Conservation (phyloP, 768 basidiomycete genomes). For the Auricularia sp. region DNA sequence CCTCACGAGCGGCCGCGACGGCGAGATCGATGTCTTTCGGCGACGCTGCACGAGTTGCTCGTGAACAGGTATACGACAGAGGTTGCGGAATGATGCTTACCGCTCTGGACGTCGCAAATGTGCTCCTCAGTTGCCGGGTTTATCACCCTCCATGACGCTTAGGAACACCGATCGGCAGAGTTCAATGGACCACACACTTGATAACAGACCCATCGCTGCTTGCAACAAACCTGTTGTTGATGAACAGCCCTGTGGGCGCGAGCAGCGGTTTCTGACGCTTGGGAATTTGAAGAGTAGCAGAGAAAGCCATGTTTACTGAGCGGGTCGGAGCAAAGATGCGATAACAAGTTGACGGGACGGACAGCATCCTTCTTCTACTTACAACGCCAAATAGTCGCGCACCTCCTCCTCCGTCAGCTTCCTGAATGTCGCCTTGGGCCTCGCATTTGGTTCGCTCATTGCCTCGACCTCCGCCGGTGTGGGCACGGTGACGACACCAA, state of each 20-base stretch:
- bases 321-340: not conserved
- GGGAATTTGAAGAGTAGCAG: not conserved
- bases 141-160: constrained; percentile 32
- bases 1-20: constrained; percentile 55
- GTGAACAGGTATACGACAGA: constrained; percentile 2
- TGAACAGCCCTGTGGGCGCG: constrained; percentile 52
- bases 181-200: constrained; percentile 41
- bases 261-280: not conserved
- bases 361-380: constrained; percentile 14
- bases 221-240: constrained; percentile 56
- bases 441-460: constrained; percentile 38
- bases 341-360: not conserved
- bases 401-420: constrained; percentile 96
- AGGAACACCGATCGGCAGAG: not conserved
- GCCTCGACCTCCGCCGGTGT: constrained; percentile 52
- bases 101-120: not conserved
- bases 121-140: constrained; percentile 74
- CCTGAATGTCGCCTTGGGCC: constrained; percentile 82
- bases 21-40: constrained; percentile 67
- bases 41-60: constrained; percentile 38
- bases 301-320: not conserved
- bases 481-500: constrained; percentile 90
- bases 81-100: not conserved
- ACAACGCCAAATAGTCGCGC: constrained; percentile 86
- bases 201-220: constrained; percentile 50